phyloP scores from a whole-genome alignment of 176 grass and related monocot genomes.

The Aegilops speltoides region DNA sequence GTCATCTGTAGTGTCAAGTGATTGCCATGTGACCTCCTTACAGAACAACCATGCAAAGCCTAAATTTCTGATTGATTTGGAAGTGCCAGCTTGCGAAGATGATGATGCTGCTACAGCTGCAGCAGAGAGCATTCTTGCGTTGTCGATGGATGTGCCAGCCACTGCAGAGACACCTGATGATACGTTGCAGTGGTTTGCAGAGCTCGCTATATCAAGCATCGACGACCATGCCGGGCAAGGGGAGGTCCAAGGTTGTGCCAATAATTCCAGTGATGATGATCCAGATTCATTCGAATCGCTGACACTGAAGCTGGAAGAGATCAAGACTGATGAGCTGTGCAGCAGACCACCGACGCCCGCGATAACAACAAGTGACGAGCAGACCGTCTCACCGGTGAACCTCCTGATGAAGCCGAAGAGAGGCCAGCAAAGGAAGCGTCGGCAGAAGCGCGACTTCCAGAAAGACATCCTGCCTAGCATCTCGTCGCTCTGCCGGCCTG shows the following conservation, averaged over 20 bases:
- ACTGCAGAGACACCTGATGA: neutral
- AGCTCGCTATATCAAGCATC: neutral
- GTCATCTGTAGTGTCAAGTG: conserved; percentile 11
- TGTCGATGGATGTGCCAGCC: conserved; percentile 14
- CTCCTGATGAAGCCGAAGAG: conserved; percentile 19
- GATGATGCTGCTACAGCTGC: conserved; percentile 10
- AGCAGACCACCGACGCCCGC: neutral
- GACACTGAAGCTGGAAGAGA: conserved; percentile 27
- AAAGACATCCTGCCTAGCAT: conserved; percentile 27
- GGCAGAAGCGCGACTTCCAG: conserved; percentile 33
- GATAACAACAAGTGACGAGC: neutral
- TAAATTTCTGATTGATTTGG: conserved; percentile 13
- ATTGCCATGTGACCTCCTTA: neutral
- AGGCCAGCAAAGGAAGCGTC: conserved; percentile 13
- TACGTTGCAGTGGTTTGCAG: conserved; percentile 23
- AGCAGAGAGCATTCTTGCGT: conserved; percentile 12
- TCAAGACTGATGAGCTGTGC: neutral
- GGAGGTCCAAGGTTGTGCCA: neutral
- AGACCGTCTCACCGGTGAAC: neutral
- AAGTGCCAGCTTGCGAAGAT: conserved; percentile 14
- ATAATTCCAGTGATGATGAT: neutral
- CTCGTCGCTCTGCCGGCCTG: neutral
- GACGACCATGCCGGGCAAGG: neutral
- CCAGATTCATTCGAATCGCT: neutral
- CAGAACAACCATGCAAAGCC: neutral